phyloP scores from a whole-genome alignment of 2,329 filamentous ascomycete genomes.

The Coniochaeta sp. region DNA sequence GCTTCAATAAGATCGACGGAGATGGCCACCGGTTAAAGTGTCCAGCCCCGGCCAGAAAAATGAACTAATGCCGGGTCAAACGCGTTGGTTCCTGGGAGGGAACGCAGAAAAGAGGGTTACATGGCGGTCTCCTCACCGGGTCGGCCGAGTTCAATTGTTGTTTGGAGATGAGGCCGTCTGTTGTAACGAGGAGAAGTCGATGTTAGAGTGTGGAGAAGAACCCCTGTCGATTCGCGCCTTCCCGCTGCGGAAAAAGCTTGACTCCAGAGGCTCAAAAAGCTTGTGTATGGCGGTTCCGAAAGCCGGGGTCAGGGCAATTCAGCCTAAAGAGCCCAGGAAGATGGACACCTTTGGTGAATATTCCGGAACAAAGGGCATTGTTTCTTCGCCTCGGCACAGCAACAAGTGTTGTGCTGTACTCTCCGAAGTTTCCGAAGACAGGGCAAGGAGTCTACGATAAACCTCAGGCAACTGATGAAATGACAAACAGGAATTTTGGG shows the following conservation, averaged over 20 bases:
- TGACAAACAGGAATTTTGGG: too few species aligned
- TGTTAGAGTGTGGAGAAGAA: background rate
- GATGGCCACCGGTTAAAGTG: slow-evolving; percentile 1
- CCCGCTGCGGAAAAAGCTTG: background rate
- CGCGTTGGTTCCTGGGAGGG: too few species aligned
- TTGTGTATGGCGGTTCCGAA: background rate
- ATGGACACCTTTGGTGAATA: background rate
- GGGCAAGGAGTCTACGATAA: too few species aligned
- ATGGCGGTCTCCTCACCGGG: background rate
- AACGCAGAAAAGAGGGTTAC: background rate
- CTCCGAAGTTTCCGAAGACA: too few species aligned
- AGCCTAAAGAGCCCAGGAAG: too few species aligned
- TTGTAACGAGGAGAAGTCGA: too few species aligned
- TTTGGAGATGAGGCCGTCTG: background rate
- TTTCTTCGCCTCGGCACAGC: background rate
- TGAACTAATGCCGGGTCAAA: background rate
- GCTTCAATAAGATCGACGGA: too few species aligned
- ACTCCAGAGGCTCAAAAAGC: background rate
- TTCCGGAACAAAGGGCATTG: background rate
- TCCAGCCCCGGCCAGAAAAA: too few species aligned
- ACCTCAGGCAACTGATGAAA: too few species aligned
- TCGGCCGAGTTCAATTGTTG: too few species aligned
- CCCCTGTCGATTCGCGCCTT: background rate
- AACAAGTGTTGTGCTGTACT: too few species aligned
- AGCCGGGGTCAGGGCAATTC: background rate